phyloP scores from a whole-genome alignment of 2,329 filamentous ascomycete species.

The Fusarium guadeloupense region DNA sequence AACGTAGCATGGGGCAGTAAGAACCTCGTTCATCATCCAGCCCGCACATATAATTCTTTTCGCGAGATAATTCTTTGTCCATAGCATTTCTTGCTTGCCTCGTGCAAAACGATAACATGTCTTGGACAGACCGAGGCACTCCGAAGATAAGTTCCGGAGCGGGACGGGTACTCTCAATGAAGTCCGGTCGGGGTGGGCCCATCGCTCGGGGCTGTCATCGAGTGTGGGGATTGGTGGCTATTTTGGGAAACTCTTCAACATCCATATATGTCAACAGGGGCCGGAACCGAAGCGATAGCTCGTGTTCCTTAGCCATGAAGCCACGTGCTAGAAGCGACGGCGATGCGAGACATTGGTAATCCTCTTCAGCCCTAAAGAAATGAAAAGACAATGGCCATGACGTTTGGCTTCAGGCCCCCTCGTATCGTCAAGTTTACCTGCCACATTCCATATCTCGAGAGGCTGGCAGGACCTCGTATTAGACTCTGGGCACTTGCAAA shows the following conservation, averaged over 20 bases:
- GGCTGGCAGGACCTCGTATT: conserved; percentile 32
- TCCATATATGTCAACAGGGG: conserved; percentile 34
- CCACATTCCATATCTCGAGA: conserved; percentile 1
- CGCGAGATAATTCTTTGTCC: neutral
- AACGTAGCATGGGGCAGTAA: neutral
- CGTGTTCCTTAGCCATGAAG: conserved; percentile 33
- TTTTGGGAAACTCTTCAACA: conserved; percentile 37
- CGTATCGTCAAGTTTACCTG: conserved; percentile 26
- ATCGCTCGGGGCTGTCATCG: conserved; percentile 30
- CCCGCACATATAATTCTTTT: no score
- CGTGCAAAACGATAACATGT: conserved; percentile 10
- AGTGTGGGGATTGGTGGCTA: conserved; percentile 37
- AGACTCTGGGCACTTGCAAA: neutral
- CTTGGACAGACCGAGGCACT: conserved; percentile 24
- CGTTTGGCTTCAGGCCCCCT: conserved; percentile 6
- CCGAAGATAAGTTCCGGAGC: conserved; percentile 32
- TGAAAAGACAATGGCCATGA: conserved; percentile 11
- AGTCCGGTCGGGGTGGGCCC: conserved; percentile 36
- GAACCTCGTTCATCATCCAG: neutral
- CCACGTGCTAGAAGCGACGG: conserved; percentile 30
- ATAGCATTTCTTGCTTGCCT: neutral
- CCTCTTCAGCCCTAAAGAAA: conserved; percentile 33
- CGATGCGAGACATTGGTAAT: conserved; percentile 18
- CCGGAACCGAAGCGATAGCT: conserved; percentile 20
- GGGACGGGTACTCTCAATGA: conserved; percentile 17